Base-by-base conservation (phyloP, 257 asterid genomes). In the Solanum lycopersicoides region DNA sequence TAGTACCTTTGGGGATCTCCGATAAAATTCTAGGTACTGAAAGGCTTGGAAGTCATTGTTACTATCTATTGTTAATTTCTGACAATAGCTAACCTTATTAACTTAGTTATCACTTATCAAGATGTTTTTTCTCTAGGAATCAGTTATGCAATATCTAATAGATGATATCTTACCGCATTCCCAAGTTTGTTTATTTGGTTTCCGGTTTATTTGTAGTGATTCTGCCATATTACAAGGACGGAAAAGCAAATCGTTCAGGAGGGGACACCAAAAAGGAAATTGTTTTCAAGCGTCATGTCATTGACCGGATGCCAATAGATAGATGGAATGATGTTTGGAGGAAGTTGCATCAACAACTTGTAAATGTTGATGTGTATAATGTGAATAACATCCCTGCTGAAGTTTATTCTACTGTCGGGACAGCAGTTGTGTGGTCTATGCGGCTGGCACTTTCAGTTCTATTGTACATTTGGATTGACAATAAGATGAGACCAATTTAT, bases 271-370 rank as follows among this genome's bases (percentile, higher is more conserved):
- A 87, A 87, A 90, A 93, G 84, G 95, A 97, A 18, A 89, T 97
- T 75, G 87, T 95, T 60, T 97, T 92, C 93, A 94, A 92, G 59
- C 98, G 99, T 86, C 99, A 97, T 88, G 89, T 93, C 88, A 97
- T 97, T 73, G 95, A 95, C 65, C 97, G 92, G 35, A 97, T 97
- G 99, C 99, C 99, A 63, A 91, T 95, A 53, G 99, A 95, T 90
- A 92, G 98, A 92, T 97, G 99, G 99, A 95, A 93, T 93, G 98
- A 95, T 95, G 98, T 95, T 85, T 97, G 99, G 99, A 90, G 92
- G 83, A 95, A 95, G 95, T 92, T 97, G 92, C 99, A 97, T 90
- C 98, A 95, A 83, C 99, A 97, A 92, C 93, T 97, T 86, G 97
- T 95, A 76, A 93, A 97, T 90, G 98, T 97, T 73, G 99, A 95